Evolutionary conservation across 1,284 basidiomycete species (phyloP), one percentile per base, ranked within the genome.

Genomic region (Trichosporon coremiiforme): DNA sequence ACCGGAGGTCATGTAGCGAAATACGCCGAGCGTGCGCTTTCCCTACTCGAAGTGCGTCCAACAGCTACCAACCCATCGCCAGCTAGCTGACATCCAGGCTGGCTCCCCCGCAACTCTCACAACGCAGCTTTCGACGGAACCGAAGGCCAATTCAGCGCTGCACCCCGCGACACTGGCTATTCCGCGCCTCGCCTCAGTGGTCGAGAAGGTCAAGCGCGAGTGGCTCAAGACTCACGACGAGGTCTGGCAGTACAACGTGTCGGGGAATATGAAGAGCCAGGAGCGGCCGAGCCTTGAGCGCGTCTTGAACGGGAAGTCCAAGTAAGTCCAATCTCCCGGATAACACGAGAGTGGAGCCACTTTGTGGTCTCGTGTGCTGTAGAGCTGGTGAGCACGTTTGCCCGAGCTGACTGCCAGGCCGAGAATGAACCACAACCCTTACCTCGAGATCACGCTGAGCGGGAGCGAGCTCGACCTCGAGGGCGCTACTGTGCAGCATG

Each of bases 171-270:
- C 87, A 0, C 80, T 85, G 7, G 85, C 86, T 8, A 87, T 89
- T 6, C 88, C 91, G 0, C 87, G 89, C 0, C 85, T 94, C 8
- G 85, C 94, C 65, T 88, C 90, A 0, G 90, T 93, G 4, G 89
- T 89, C 0, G 93, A 95, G 82, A 92, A 93, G 70, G 88, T 93
- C 76, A 94, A 94, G 80, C 87, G 92, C 38, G 90, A 93, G 76
- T 92, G 25, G 79, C 81, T 10, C 35, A 47, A 25, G 88, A 64
- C 68, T 38, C 72, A 71, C 13, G n/a, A 31, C 66, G 78, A 90
- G 4, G 81, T 95, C 63, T 89, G 92, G 82, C 93, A 95, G 79
- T 94, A 94, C 82, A 94, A 92, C 74, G 86, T 90, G 72, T 82
- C 90, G 17, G 88, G 89, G 0, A 86, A 80, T 60, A 79, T 92